phyloP scores from a whole-genome alignment of 768 basidiomycete species.

The Asterophora lycoperdoides region DNA sequence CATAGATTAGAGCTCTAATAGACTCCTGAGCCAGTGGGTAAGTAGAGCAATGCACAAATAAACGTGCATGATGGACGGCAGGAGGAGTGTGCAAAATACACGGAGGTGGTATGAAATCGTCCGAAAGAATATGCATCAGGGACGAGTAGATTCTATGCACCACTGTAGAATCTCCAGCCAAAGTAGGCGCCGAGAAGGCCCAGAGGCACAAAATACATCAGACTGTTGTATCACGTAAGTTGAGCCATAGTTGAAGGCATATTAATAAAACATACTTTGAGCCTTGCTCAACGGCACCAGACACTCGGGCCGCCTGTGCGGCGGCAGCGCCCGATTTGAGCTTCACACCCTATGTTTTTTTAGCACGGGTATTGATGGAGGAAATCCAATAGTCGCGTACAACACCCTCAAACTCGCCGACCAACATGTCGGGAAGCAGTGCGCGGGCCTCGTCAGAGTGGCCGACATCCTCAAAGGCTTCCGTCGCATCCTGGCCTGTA shows the following conservation, averaged over 20 bases:
- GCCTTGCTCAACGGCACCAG: conserved; percentile 57
- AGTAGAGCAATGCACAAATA: conserved; percentile 1
- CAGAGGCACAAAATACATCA: conserved; percentile 85
- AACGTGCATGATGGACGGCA: conserved; percentile 1
- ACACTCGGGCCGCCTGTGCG: conserved; percentile 40
- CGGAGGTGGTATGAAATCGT: conserved; percentile 11
- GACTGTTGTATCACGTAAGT: conserved; percentile 30
- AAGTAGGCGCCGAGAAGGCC: conserved; percentile 80
- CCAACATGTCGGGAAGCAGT: conserved; percentile 69
- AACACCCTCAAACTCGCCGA: conserved; percentile 78
- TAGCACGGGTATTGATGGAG: conserved; percentile 6
- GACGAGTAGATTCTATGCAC: conserved; percentile 28
- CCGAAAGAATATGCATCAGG: conserved; percentile 7
- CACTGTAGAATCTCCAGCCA: conserved; percentile 74
- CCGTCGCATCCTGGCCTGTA: conserved; percentile 90
- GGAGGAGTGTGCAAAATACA: neutral
- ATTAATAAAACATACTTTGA: conserved; percentile 49
- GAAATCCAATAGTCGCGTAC: conserved; percentile 40
- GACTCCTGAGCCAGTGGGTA: neutral
- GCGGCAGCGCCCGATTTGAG: conserved; percentile 49
- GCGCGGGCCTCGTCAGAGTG: conserved; percentile 97
- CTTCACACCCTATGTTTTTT: conserved; percentile 40
- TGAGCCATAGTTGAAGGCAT: conserved; percentile 11
- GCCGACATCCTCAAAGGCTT: conserved; percentile 98
- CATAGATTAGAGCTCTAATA: conserved; percentile 2